Base-by-base conservation (phyloP, 208 protist species). In the Angomonas desouzai region DNA sequence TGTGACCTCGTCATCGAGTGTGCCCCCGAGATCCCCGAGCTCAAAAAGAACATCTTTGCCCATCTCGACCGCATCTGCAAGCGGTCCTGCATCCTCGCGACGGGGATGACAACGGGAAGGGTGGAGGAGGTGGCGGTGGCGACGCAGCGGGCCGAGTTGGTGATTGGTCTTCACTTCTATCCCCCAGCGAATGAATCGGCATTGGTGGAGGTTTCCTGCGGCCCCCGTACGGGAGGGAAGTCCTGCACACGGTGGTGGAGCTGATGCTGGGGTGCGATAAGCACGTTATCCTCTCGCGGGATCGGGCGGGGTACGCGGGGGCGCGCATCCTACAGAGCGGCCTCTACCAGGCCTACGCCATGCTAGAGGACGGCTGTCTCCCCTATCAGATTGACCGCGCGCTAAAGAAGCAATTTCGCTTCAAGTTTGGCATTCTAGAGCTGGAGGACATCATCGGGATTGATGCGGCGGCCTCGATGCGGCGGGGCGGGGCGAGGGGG, bases 121-220 rank as follows among this genome's bases (percentile, higher is more conserved):
- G 73, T 96, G n/a, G 68, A 83, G 45, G 77, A 86, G 43, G 74
- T 96, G 40, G 89, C 83, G 2, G 53, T 62, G 25, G 73, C 73
- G 45, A 91, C 84, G 48, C 49, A 47, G 25, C 70, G 79, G 25
- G 79, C 78, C 4, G 72, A 85, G 29, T 71, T 64, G 43, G 76
- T 96, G 1, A 48, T 93, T 55, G 89, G 91, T n/a, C 66, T 85
- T 10, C 86, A 94, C 55, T 96, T 97, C 60, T 89, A 89, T 68
- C 77, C 74, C 6, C 94, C 92, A 3, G 77, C 87, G n/a, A 79
- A 97, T 60, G 70, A 91, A 34, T 85, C 79, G 40, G 78, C 82
- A 0, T 69, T 98, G 2, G 74, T 97, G 9, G 94, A 98, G 68
- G 75, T 94, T 51, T 55, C 71, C 29, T 68, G 67, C 28, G 70